phyloP scores from a whole-genome alignment of 148 eudicot genomes.

The Bassia scoparia region DNA sequence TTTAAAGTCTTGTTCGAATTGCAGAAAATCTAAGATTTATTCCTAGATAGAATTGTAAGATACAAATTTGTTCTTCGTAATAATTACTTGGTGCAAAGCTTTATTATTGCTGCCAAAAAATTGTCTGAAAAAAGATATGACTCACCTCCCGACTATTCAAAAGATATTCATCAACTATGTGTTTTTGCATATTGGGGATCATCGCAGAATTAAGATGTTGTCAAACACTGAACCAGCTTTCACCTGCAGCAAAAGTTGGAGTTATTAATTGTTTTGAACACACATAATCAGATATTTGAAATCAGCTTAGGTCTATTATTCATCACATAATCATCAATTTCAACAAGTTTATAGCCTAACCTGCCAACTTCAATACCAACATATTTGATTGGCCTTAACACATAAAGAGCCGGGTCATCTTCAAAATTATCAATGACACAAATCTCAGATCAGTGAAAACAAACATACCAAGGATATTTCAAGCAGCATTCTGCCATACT shows the following conservation, averaged over 20 bases:
- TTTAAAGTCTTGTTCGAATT: no score
- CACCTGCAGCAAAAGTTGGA: slow-evolving; percentile 46
- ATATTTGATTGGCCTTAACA: slow-evolving; percentile 78
- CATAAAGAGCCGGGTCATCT: slow-evolving; percentile 97
- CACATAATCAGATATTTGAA: neutral
- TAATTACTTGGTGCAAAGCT: neutral
- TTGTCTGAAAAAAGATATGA: no score
- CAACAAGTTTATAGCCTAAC: slow-evolving; percentile 27
- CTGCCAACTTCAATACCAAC: slow-evolving; percentile 99
- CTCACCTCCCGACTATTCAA: slow-evolving; percentile 67
- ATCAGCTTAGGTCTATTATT: neutral
- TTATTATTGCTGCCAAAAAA: neutral
- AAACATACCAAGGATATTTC: neutral
- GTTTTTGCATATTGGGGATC: slow-evolving; percentile 88
- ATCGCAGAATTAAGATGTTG: slow-evolving; percentile 79
- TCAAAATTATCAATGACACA: slow-evolving; percentile 54
- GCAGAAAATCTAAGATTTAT: no score
- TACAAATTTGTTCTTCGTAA: neutral
- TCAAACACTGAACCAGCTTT: slow-evolving; percentile 92
- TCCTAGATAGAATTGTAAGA: no score
- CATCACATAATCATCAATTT: neutral
- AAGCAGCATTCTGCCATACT: neutral
- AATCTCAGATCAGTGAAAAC: slow-evolving; percentile 9
- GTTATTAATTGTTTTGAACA: neutral
- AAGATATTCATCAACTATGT: slow-evolving; percentile 62